These are phyloP conservation scores for Mortierella hygrophila DNA, from an alignment of 192 early-diverging fungal species.

Conservation along the genomic window DNA sequence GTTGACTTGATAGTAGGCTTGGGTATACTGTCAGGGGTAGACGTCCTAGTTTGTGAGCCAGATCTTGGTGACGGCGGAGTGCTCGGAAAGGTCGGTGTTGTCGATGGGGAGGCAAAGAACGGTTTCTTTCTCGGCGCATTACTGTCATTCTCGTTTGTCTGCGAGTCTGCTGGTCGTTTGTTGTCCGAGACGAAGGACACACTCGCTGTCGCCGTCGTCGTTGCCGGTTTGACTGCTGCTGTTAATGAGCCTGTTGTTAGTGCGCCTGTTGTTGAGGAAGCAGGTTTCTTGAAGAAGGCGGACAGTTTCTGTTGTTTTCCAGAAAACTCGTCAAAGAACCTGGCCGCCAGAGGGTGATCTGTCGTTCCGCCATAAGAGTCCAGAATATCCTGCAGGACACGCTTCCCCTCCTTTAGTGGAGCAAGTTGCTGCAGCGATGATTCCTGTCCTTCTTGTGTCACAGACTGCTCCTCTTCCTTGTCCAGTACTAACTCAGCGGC, in stretches of 20 bases:
- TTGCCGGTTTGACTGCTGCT: neutral
- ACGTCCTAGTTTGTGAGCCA: neutral
- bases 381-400: conserved; percentile 11
- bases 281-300: conserved; percentile 58
- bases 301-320: conserved; percentile 71
- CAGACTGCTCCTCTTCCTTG: neutral
- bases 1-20: conserved; percentile 14
- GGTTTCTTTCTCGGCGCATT: conserved; percentile 14
- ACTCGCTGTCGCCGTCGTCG: neutral
- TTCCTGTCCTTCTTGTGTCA: conserved; percentile 17
- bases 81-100: neutral
- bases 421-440: too few relatives aligned
- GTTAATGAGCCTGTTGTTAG: too few relatives aligned
- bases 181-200: neutral
- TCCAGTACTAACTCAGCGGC: conserved; percentile 22
- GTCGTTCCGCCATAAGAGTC: conserved; percentile 26
- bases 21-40: conserved; percentile 13
- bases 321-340: conserved; percentile 69
- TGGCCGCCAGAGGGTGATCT: conserved; percentile 62
- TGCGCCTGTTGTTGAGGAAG: neutral
- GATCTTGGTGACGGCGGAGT: neutral
- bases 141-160: neutral
- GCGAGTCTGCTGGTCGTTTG: conserved; percentile 3
- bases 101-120: conserved; percentile 8
- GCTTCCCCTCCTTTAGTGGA: neutral